Evolutionary conservation across 2,329 filamentous ascomycete species (phyloP).

Genomic region (Diaporthe citrichinensis): DNA sequence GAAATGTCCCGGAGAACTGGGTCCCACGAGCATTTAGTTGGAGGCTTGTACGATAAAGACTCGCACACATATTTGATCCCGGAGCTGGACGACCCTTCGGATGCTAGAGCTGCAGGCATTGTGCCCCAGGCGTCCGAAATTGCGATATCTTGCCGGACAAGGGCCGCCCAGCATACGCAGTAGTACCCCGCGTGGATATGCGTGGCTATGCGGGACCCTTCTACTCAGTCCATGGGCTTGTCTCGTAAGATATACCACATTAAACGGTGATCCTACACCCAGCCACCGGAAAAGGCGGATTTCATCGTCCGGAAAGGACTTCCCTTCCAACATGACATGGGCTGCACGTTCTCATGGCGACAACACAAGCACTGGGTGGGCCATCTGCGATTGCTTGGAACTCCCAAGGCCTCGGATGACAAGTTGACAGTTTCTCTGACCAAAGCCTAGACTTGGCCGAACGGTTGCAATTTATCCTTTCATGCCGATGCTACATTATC

Average conservation of each 20-base stretch:
- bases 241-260: constrained; percentile 23
- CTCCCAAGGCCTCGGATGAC: background rate
- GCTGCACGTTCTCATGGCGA: background rate
- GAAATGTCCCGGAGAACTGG: background rate
- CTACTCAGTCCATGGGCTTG: background rate
- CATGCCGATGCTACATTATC: background rate
- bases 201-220: background rate
- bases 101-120: background rate
- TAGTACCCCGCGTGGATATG: constrained; percentile 18
- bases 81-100: constrained; percentile 1
- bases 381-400: background rate
- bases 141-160: constrained; percentile 4
- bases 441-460: background rate
- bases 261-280: constrained; percentile 16
- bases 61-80: background rate
- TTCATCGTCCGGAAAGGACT: background rate
- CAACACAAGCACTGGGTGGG: background rate
- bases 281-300: constrained; percentile 8
- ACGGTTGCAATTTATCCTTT: background rate
- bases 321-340: background rate
- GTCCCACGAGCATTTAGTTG: background rate
- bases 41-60: background rate
- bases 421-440: background rate
- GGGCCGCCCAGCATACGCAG: background rate
- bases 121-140: background rate